Evolutionary conservation across 2,329 filamentous ascomycete species (phyloP).

Genomic region (Hypoxylon sp.): DNA sequence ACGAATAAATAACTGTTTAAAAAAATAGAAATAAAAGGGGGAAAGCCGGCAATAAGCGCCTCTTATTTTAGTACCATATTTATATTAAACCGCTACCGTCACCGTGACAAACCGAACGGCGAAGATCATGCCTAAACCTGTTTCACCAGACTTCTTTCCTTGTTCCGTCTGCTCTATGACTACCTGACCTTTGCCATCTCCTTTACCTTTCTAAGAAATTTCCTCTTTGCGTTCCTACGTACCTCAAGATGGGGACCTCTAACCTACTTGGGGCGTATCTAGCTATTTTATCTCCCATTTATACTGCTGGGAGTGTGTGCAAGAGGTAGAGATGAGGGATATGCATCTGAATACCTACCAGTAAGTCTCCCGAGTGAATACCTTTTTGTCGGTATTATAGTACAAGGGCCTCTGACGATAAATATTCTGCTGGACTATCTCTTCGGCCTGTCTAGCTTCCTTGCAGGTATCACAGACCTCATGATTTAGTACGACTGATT

Average conservation of each 20-base stretch:
- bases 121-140: slow-evolving; percentile 6
- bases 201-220: slow-evolving; percentile 9
- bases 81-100: not conserved
- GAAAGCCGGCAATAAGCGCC: not conserved
- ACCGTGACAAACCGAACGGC: not conserved
- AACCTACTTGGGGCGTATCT: not conserved
- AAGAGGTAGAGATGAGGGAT: not conserved
- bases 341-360: slow-evolving; percentile 31
- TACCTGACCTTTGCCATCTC: slow-evolving; percentile 1
- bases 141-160: not conserved
- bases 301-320: no score
- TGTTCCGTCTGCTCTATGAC: not conserved
- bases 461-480: slow-evolving; percentile 37
- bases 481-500: slow-evolving; percentile 13
- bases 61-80: not conserved
- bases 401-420: slow-evolving; percentile 35
- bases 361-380: slow-evolving; percentile 21
- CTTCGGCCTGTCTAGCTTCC: slow-evolving; percentile 33
- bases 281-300: not conserved
- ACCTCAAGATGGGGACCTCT: slow-evolving; percentile 1
- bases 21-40: no score
- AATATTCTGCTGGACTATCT: slow-evolving; percentile 37
- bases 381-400: slow-evolving; percentile 9
- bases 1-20: no score
- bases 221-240: not conserved